These are phyloP conservation scores for Lentinula raphanica DNA, from an alignment of 768 basidiomycete species.

Conservation along the genomic window DNA sequence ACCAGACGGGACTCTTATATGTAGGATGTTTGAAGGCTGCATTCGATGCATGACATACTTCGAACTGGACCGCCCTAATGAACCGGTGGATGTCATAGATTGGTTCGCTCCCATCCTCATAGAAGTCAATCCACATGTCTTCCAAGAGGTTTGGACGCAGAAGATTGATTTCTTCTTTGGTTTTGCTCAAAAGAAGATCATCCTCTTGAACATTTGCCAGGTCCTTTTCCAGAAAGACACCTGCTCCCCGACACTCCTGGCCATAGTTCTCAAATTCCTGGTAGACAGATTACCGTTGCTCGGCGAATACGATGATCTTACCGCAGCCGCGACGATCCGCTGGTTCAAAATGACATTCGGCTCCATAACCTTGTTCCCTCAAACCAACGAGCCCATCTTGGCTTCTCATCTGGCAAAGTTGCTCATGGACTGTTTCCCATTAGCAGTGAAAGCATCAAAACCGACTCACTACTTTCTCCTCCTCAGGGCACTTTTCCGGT, in stretches of 20 bases:
- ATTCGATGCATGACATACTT: constrained; percentile 83
- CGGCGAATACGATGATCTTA: constrained; percentile 79
- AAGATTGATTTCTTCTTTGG: constrained; percentile 90
- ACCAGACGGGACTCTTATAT: constrained; percentile 83
- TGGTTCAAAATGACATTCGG: constrained; percentile 95
- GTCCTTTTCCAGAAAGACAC: constrained; percentile 73
- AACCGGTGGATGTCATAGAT: constrained; percentile 74
- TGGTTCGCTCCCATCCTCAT: constrained; percentile 72
- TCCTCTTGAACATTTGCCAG: constrained; percentile 82
- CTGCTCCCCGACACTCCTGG: constrained; percentile 76
- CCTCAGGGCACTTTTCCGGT: constrained; percentile 86
- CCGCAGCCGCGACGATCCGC: constrained; percentile 79
- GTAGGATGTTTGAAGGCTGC: constrained; percentile 81
- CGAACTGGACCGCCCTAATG: constrained; percentile 56
- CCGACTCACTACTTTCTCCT: constrained; percentile 92
- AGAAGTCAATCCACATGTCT: constrained; percentile 86
- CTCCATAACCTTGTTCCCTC: constrained; percentile 71
- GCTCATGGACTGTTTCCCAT: constrained; percentile 93
- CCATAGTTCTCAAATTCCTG: constrained; percentile 84
- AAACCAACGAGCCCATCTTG: constrained; percentile 84
- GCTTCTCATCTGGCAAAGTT: constrained; percentile 88
- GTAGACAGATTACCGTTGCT: constrained; percentile 76
- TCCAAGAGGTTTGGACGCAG: constrained; percentile 94
- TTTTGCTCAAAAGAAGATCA: constrained; percentile 66
- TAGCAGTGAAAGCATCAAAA: constrained; percentile 86